Evolutionary conservation across 352 stramenopile genomes (phyloP).

Genomic region (Phytopythium cucurbitacearum): DNA sequence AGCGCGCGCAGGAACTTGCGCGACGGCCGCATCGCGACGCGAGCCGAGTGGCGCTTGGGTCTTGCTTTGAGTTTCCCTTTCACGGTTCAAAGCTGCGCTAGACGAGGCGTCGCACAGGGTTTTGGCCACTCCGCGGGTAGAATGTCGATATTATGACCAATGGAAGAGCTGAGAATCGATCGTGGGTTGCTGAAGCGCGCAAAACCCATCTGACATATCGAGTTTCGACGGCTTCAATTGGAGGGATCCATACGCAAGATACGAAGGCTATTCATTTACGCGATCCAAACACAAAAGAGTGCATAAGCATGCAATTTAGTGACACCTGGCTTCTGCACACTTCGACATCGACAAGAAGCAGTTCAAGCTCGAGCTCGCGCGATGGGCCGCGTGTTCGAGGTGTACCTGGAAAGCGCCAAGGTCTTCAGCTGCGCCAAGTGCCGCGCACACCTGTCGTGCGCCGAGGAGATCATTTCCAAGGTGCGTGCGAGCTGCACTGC

Average conservation of each 20-base stretch:
- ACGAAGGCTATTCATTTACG: too few relatives aligned
- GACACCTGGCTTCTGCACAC: neutral
- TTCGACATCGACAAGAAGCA: slow-evolving; percentile 2
- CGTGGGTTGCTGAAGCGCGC: too few relatives aligned
- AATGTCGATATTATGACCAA: neutral
- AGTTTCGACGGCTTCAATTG: neutral
- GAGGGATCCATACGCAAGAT: neutral
- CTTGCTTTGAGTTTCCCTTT: neutral
- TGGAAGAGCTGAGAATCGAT: neutral
- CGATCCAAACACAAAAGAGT: neutral
- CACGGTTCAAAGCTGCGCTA: too few relatives aligned
- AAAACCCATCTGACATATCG: slow-evolving; percentile 1
- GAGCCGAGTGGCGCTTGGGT: neutral
- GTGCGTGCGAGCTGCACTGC: slow-evolving; percentile 25
- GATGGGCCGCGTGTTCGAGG: slow-evolving; percentile 85
- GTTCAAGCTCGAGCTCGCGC: neutral
- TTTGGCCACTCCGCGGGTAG: neutral
- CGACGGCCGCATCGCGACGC: slow-evolving; percentile 46
- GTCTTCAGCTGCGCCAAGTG: slow-evolving; percentile 91
- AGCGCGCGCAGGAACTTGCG: slow-evolving; percentile 58
- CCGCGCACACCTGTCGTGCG: slow-evolving; percentile 86
- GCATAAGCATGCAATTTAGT: neutral
- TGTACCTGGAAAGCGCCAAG: slow-evolving; percentile 88
- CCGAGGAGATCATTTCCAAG: slow-evolving; percentile 95
- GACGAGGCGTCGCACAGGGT: neutral